Evolutionary conservation across 495 filamentous ascomycete genomes (phyloP), one percentile per base, ranked within the genome.

Genomic region (Neurospora pannonica): DNA sequence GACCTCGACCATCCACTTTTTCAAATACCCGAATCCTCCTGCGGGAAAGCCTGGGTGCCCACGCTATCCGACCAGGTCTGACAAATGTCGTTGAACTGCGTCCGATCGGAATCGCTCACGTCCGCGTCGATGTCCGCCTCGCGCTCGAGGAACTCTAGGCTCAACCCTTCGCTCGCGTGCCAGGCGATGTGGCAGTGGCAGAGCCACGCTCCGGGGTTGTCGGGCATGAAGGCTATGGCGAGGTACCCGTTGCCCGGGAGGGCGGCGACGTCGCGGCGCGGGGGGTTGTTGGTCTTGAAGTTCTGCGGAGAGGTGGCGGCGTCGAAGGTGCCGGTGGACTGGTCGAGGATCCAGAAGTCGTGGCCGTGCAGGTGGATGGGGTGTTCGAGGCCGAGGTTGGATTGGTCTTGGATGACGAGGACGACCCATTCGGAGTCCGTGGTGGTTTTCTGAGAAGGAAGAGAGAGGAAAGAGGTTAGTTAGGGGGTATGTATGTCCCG

Each of bases 181-280:
- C 78, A 79, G 8, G 76, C 78, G 4, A 79, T 79, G 42, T 79
- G 78, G 48, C 78, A 79, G 24, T 79, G 78, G 24, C 75, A 71
- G 19, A 79, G 62, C 78, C 78, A 79, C n/a, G 78, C 78, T 1
- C 78, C 78, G 8, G 78, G 78, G 39, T 90, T 90, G 74, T 90
- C 87, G 17, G 86, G 86, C 81, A 87, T 81, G 77, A 90, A 90
- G 11, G 83, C 88, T 3, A 90, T 81, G 13, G 88, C 81, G 62
- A 88, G 73, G 77, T 85, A 82, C 5, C 86, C 89, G 34, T 71
- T 74, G 0, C 79, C 77, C 2, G 86, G 85, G 0, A 93, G 77
- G 75, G 89, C 79, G 3, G 89, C 89, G 5, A 87, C 87, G 76
- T 92, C 90, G 7, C 90, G 82, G 0, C 90, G 84, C 4, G 87